Evolutionary conservation across 371 early-diverging fungal genomes (phyloP).

Genomic region (Hamiltosporidium tvaerminnensis): DNA sequence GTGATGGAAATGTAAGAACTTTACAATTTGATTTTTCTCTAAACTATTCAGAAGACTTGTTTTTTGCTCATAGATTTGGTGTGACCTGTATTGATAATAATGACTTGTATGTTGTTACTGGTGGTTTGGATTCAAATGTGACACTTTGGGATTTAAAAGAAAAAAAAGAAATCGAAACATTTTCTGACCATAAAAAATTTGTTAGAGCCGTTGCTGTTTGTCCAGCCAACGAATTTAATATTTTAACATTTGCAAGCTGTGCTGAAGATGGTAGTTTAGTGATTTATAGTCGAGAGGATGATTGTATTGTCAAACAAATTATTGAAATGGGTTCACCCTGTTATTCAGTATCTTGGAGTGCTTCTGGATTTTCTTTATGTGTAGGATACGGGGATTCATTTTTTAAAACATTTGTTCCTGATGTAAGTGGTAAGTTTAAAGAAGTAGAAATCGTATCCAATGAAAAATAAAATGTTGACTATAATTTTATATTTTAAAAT

Average conservation of each 20-base stretch:
- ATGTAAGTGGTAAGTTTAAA: constrained; percentile 28
- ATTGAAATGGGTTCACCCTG: constrained; percentile 36
- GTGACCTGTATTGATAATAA: constrained; percentile 29
- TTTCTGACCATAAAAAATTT: constrained; percentile 33
- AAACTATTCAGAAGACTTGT: constrained; percentile 1
- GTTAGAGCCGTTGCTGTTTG: constrained; percentile 37
- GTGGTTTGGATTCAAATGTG: constrained; percentile 40
- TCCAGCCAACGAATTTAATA: constrained; percentile 28
- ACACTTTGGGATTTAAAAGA: constrained; percentile 22
- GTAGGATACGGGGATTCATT: constrained; percentile 44
- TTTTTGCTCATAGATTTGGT: constrained; percentile 33
- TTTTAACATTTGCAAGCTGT: constrained; percentile 45
- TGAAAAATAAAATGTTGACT: background rate
- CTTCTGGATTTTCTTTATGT: constrained; percentile 41
- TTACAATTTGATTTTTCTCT: constrained; percentile 12
- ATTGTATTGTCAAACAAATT: constrained; percentile 9
- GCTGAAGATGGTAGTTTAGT: constrained; percentile 41
- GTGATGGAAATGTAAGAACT: constrained; percentile 46
- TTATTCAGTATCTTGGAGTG: constrained; percentile 40
- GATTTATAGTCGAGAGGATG: constrained; percentile 24
- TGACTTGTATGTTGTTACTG: constrained; percentile 34
- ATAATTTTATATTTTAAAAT: background rate
- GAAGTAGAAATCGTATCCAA: constrained; percentile 4
- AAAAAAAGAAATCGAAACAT: constrained; percentile 13
- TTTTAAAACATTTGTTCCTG: constrained; percentile 42